Conservation (phyloP, 768 basidiomycete genomes). For the Xanthoconium stramineum region DNA sequence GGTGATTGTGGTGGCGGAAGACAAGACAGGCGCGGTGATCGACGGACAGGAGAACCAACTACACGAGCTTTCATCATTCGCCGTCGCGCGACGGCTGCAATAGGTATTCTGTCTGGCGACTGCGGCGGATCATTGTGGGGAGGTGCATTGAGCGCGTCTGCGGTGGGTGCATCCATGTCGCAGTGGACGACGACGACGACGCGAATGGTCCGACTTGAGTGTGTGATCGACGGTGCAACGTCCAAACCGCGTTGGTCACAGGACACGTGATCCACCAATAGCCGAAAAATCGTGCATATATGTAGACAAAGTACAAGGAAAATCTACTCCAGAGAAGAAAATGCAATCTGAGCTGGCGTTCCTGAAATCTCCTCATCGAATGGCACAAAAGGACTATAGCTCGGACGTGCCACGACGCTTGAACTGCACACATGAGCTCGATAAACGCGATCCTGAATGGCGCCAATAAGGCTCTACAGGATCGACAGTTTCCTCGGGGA, state of each 20-base stretch:
- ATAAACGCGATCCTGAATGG: neutral
- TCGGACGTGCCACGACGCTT: neutral
- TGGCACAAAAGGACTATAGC: neutral
- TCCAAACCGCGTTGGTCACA: conserved; percentile 25
- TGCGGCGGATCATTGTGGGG: conserved; percentile 48
- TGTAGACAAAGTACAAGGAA: conserved; percentile 4
- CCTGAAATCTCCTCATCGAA: neutral
- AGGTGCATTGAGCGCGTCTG: conserved; percentile 42
- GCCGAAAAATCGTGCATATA: neutral
- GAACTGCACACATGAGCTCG: neutral
- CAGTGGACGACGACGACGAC: neutral
- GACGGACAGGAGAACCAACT: conserved; percentile 38
- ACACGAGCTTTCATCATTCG: conserved; percentile 25
- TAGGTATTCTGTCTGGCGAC: conserved; percentile 51
- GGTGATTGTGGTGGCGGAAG: conserved; percentile 30
- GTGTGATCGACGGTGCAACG: conserved; percentile 8
- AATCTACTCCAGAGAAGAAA: conserved; percentile 2
- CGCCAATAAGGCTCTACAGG: neutral
- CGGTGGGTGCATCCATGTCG: conserved; percentile 23
- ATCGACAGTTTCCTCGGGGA: conserved; percentile 16
- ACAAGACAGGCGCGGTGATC: conserved; percentile 50
- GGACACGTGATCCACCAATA: conserved; percentile 27
- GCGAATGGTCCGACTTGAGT: neutral
- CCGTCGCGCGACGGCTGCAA: conserved; percentile 32
- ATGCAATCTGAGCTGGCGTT: neutral